These are phyloP conservation scores for Rhynchosporium agropyri DNA, from an alignment of 2,329 filamentous ascomycete species.

Conservation along the genomic window DNA sequence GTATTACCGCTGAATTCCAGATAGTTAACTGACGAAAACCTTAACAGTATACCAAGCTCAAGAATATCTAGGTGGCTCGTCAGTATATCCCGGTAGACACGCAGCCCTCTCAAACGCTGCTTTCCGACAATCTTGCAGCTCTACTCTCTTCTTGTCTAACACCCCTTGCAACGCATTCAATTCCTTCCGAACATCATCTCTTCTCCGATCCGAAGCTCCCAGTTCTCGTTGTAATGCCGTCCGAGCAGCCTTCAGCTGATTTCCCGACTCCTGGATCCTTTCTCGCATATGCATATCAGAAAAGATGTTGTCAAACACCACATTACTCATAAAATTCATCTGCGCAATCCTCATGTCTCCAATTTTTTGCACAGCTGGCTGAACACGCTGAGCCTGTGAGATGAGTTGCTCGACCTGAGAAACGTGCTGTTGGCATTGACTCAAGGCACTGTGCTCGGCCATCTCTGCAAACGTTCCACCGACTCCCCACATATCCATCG, in stretches of 20 bases:
- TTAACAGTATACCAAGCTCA: not conserved
- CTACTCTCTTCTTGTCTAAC: conserved; percentile 44
- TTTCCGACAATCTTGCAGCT: conserved; percentile 51
- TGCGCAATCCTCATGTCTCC: conserved; percentile 48
- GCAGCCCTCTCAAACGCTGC: conserved; percentile 46
- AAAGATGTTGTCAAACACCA: conserved; percentile 60
- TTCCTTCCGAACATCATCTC: conserved; percentile 41
- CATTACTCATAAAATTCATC: conserved; percentile 51
- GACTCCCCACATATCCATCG: conserved; percentile 52
- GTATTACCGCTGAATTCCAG: too few relatives aligned
- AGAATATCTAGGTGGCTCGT: conserved; percentile 5
- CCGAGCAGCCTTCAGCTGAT: conserved; percentile 43
- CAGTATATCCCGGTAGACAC: conserved; percentile 1
- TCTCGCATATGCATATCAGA: conserved; percentile 55
- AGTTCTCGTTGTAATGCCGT: conserved; percentile 42
- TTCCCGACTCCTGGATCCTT: conserved; percentile 50
- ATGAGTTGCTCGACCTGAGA: conserved; percentile 47
- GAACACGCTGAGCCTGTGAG: conserved; percentile 46
- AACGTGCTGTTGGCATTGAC: conserved; percentile 49
- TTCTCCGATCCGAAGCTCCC: conserved; percentile 41
- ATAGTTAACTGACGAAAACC: too few relatives aligned
- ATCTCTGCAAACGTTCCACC: conserved; percentile 53
- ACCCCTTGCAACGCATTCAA: conserved; percentile 38
- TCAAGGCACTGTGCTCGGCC: conserved; percentile 56
- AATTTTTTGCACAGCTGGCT: conserved; percentile 46